Evolutionary conservation across 495 filamentous ascomycete genomes (phyloP), one percentile per base, ranked within the genome.

Genomic region (Schizothecium vesticola): DNA sequence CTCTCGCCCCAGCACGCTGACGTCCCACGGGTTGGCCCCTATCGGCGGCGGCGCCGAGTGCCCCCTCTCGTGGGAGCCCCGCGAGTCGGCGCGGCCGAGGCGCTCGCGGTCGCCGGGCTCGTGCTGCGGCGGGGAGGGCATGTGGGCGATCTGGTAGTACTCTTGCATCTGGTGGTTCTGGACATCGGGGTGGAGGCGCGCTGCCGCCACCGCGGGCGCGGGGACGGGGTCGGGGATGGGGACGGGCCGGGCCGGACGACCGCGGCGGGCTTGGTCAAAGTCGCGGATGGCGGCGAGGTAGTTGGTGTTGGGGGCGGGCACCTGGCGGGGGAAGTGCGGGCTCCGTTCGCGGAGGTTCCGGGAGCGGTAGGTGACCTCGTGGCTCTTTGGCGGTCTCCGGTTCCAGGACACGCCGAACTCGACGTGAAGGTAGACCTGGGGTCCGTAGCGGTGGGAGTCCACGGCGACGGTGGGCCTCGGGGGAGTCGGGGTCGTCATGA

Each of bases 331-430:
- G 51, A 80, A 80, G 36, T 73, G 68, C 3, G 79, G 76, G 5
- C 76, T 67, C 25, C 79, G 73, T 26, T 79, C 79, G 60, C 82
- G 79, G 61, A 77, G 24, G 59, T 74, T 73, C 59, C 78, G 75
- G 25, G 82, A 84, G 60, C 78, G 75, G 67, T 79, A 84, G 31
- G 79, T 82, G 64, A 82, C 16, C 51, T 79, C 79, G 69, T 81
- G 82, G 51, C 72, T 78, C 64, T 78, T 79, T 16, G 79, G 75
- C 3, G 74, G 64, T 28, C 80, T 75, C 24, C 75, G 77, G 56
- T 72, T 73, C 79, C 78, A 84, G 2, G 81, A 83, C 24, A 84
- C 72, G 33, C 81, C 77, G 36, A 82, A 82, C 64, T 80, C 80
- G 65, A 84, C 67, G 26, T 82, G 80, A 1, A 84, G 71, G 57